These are phyloP conservation scores for Jatropha multifida DNA, from an alignment of 441 rosid species.

Conservation along the genomic window DNA sequence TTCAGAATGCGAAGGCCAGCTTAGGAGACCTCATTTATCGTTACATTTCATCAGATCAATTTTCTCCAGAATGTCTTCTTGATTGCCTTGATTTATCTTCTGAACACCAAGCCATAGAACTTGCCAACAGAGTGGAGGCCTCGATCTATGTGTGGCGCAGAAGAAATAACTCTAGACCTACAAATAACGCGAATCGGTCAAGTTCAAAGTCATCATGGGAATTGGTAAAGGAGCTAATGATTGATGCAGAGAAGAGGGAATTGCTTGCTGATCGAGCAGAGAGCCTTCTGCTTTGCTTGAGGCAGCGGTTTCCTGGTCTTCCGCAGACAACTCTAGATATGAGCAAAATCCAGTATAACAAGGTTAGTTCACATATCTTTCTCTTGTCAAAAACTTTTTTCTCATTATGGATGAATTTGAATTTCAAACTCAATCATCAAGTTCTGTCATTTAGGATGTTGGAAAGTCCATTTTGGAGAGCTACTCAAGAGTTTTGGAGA, in stretches of 20 bases:
- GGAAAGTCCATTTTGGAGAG: conserved; percentile 98
- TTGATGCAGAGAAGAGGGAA: conserved; percentile 79
- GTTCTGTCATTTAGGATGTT: conserved; percentile 55
- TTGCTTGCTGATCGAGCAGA: conserved; percentile 87
- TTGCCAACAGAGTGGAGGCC: conserved; percentile 90
- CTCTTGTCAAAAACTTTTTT: background rate
- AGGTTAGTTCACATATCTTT: conserved; percentile 40
- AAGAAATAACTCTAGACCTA: conserved; percentile 52
- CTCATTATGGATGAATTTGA: background rate
- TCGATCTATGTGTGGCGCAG: conserved; percentile 75
- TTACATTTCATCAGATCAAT: conserved; percentile 78
- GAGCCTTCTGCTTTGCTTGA: conserved; percentile 75
- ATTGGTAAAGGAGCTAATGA: conserved; percentile 84
- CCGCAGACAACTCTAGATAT: conserved; percentile 94
- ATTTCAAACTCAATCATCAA: background rate
- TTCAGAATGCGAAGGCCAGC: conserved; percentile 88
- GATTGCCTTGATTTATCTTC: conserved; percentile 92
- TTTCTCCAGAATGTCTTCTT: conserved; percentile 84
- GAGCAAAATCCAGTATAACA: conserved; percentile 97
- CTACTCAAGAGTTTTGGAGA: conserved; percentile 93
- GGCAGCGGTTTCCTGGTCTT: conserved; percentile 88
- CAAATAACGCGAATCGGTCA: conserved; percentile 35
- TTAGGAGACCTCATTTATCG: conserved; percentile 86
- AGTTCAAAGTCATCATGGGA: conserved; percentile 91
- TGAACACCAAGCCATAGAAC: conserved; percentile 91